A percentile compares a stretch with the other conserved stretches of the same genome.
Conservation (phyloP, 169 alveolate species). For the Cryptosporidium sp. region DNA sequence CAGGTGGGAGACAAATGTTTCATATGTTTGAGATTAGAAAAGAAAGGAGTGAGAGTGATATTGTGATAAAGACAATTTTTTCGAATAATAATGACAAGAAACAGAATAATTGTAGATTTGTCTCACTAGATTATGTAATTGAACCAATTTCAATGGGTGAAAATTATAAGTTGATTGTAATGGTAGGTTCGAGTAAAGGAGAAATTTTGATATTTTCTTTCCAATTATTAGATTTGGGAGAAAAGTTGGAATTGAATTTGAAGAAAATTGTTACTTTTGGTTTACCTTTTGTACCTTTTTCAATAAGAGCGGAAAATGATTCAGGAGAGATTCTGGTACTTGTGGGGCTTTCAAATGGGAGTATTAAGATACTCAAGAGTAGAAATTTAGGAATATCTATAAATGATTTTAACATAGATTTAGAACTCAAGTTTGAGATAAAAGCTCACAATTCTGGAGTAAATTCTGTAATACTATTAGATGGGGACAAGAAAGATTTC, state of each 20-base stretch:
- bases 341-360: conserved; percentile 57
- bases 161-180: background rate
- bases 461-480: conserved; percentile 16
- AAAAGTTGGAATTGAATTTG: background rate
- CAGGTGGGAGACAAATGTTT: conserved; percentile 58
- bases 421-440: conserved; percentile 3
- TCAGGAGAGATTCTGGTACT: background rate
- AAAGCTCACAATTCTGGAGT: conserved; percentile 61
- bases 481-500: background rate
- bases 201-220: conserved; percentile 28
- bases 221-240: background rate
- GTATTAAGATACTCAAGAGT: background rate
- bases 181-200: conserved; percentile 69
- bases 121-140: conserved; percentile 29
- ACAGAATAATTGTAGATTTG: conserved; percentile 12
- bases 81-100: conserved; percentile 43
- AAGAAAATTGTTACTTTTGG: too few species aligned
- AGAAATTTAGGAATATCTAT: background rate
- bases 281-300: conserved; percentile 52
- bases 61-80: conserved; percentile 9
- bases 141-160: background rate
- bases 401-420: background rate
- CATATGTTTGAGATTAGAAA: conserved; percentile 18
- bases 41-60: background rate
- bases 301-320: background rate